Evolutionary conservation across 345 rosid species (phyloP).

Genomic region (Hevea brasiliensis): DNA sequence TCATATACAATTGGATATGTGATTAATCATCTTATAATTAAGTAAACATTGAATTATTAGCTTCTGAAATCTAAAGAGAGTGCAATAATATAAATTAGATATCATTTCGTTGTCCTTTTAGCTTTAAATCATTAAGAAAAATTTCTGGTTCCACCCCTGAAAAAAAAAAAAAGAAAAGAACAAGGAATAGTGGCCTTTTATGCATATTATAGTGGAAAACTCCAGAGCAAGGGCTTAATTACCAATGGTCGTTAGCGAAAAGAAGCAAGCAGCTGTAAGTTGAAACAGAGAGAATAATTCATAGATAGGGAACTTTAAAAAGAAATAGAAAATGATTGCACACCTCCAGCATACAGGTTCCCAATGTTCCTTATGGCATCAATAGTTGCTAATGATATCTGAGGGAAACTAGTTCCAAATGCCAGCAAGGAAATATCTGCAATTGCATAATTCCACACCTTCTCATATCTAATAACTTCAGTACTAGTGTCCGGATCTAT

Average conservation of each 20-base stretch:
- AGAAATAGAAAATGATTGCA: constrained; percentile 17
- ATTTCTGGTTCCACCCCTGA: no score
- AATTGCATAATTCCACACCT: constrained; percentile 89
- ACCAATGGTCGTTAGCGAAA: not conserved
- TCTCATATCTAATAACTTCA: constrained; percentile 52
- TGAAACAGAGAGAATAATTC: not conserved
- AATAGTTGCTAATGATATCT: constrained; percentile 86
- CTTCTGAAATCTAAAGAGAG: no score
- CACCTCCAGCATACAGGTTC: constrained; percentile 79
- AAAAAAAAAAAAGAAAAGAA: no score
- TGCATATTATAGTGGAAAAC: not conserved
- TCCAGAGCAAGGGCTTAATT: not conserved
- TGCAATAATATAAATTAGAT: no score
- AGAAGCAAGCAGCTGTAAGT: not conserved
- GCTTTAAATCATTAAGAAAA: no score
- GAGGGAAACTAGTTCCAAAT: constrained; percentile 97
- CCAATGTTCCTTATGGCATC: constrained; percentile 81
- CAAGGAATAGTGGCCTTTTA: not conserved
- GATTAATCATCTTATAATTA: no score
- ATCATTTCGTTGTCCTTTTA: no score
- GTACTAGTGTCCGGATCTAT: constrained; percentile 59
- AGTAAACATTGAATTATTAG: no score
- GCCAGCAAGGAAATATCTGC: constrained; percentile 87
- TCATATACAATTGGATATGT: no score
- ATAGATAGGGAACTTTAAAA: not conserved